Conservation (phyloP, 345 rosid genomes). For the Litchi chinensis region DNA sequence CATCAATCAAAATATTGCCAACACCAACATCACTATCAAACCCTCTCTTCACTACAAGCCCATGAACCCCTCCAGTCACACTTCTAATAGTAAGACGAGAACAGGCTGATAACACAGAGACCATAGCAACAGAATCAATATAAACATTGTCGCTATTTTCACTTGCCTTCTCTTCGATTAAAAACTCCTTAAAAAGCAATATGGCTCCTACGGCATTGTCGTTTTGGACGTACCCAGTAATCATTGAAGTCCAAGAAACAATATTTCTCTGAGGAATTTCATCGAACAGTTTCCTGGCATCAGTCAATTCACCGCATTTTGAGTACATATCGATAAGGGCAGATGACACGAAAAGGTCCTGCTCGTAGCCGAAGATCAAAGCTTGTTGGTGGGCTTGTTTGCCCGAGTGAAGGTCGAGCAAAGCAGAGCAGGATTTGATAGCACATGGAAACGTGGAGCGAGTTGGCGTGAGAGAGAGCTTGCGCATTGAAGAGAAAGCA, state of each 20-base stretch:
- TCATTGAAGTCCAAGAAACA: conserved; percentile 89
- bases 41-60: conserved; percentile 62
- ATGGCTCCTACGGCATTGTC: conserved; percentile 54
- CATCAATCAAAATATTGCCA: conserved; percentile 73
- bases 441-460: conserved; percentile 87
- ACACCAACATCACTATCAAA: conserved; percentile 55
- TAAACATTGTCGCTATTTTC: conserved; percentile 29
- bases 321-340: conserved; percentile 78
- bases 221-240: conserved; percentile 71
- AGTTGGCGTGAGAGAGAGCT: conserved; percentile 62
- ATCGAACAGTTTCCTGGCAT: conserved; percentile 73
- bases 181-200: conserved; percentile 65
- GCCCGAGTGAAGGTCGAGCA: conserved; percentile 69
- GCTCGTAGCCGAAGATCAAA: conserved; percentile 59
- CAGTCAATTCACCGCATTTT: conserved; percentile 55
- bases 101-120: conserved; percentile 79
- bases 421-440: conserved; percentile 82
- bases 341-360: conserved; percentile 77
- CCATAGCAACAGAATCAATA: conserved; percentile 65
- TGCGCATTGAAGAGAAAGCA: conserved; percentile 83
- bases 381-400: conserved; percentile 86
- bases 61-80: conserved; percentile 63
- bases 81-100: conserved; percentile 51
- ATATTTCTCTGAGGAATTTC: conserved; percentile 71
- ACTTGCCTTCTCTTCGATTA: conserved; percentile 49